A percentile compares a stretch with the other conserved stretches of the same genome.
Conservation (phyloP, 2,329 filamentous ascomycete genomes). For the Aspergillus floridensis region DNA sequence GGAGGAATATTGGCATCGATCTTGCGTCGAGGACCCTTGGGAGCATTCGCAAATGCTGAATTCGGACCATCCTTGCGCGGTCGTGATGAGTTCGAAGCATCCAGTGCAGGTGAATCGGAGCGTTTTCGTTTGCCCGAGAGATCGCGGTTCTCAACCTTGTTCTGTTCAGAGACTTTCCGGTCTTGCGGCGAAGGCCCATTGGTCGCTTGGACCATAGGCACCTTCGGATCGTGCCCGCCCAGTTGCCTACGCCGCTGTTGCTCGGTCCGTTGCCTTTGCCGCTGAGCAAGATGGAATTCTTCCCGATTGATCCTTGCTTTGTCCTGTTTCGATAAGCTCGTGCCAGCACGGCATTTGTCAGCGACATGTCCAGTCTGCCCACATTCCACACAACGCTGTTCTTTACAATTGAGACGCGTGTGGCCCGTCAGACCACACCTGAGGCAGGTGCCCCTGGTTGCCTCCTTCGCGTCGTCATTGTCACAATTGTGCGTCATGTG, state of each 20-base stretch:
- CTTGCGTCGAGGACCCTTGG: conserved; percentile 24
- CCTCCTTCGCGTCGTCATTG: conserved; percentile 42
- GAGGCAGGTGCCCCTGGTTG: conserved; percentile 40
- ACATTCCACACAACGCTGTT: conserved; percentile 44
- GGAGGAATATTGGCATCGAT: conserved; percentile 25
- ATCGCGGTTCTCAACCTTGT: conserved; percentile 13
- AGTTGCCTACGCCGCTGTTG: conserved; percentile 42
- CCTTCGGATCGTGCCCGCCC: conserved; percentile 45
- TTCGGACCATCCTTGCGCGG: conserved; percentile 26
- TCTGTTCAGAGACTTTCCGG: conserved; percentile 10
- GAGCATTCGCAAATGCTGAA: conserved; percentile 22
- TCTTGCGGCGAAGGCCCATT: conserved; percentile 17
- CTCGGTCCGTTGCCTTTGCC: conserved; percentile 36
- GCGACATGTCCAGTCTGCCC: conserved; percentile 44
- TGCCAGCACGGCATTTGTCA: conserved; percentile 33
- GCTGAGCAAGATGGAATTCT: conserved; percentile 35
- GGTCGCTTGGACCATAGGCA: conserved; percentile 40
- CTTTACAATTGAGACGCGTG: conserved; percentile 37
- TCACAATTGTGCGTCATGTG: conserved; percentile 48
- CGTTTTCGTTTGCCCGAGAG: conserved; percentile 35
- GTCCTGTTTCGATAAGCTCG: conserved; percentile 36
- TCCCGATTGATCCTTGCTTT: conserved; percentile 36
- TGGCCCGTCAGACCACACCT: conserved; percentile 44
- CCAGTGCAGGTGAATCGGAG: conserved; percentile 23
- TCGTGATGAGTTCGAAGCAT: conserved; percentile 26